phyloP scores from a whole-genome alignment of 192 early-diverging fungal species.

The Backusella mclennaniae region DNA sequence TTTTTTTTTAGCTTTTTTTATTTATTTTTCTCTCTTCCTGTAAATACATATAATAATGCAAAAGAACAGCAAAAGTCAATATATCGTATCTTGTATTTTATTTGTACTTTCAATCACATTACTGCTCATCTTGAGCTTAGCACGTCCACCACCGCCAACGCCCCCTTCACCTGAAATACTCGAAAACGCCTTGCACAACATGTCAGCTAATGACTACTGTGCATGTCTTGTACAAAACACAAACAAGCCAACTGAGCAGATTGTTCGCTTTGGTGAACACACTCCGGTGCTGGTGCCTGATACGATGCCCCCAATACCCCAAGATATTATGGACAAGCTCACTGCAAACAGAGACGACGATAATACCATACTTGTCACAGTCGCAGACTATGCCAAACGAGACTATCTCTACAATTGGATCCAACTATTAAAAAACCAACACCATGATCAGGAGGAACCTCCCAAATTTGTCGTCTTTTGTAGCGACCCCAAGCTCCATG shows the following conservation, averaged over 20 bases:
- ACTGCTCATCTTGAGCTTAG: not conserved
- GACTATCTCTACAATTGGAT: slow-evolving; percentile 38
- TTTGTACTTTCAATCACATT: not conserved
- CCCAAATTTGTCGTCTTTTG: slow-evolving; percentile 29
- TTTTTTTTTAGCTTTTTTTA: not conserved
- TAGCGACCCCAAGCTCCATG: slow-evolving; percentile 25
- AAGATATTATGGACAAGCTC: slow-evolving; percentile 10
- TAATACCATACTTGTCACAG: slow-evolving; percentile 13
- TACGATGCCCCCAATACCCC: not conserved
- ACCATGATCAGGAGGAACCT: not conserved
- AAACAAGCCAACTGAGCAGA: not conserved
- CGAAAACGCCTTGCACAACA: not conserved
- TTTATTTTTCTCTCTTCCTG: not conserved
- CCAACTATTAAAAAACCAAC: slow-evolving; percentile 11
- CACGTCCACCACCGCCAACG: not conserved
- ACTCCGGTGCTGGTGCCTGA: slow-evolving; percentile 18
- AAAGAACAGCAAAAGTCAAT: not conserved
- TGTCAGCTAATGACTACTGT: not conserved
- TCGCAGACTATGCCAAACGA: slow-evolving; percentile 26
- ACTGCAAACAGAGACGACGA: slow-evolving; percentile 1
- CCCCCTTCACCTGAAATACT: not conserved
- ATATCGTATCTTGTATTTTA: not conserved
- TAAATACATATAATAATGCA: not conserved
- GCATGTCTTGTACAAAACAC: not conserved
- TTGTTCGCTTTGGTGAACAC: not conserved